These are phyloP conservation scores for Fusarium algeriense DNA, from an alignment of 2,329 filamentous ascomycete species.

Conservation along the genomic window DNA sequence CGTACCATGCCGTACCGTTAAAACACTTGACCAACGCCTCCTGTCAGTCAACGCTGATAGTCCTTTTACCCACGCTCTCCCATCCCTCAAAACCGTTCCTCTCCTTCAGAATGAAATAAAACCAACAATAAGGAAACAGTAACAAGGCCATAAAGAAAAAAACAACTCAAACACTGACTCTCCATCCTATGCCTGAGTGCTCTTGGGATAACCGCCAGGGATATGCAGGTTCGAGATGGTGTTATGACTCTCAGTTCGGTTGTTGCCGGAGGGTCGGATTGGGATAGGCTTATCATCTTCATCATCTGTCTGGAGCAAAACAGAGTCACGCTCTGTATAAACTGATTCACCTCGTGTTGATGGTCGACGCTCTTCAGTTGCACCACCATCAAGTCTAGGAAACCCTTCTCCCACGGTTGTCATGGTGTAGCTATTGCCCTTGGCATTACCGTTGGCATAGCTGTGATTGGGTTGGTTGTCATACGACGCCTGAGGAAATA, in stretches of 20 bases:
- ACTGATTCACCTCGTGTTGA: slow-evolving; percentile 31
- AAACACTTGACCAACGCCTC: slow-evolving; percentile 41
- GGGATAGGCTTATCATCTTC: slow-evolving; percentile 37
- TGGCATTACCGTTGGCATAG: slow-evolving; percentile 24
- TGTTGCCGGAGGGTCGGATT: slow-evolving; percentile 46
- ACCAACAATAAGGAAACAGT: slow-evolving; percentile 23
- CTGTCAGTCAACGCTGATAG: slow-evolving; percentile 1
- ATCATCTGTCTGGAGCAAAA: slow-evolving; percentile 41
- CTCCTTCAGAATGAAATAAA: slow-evolving; percentile 7
- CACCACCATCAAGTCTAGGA: slow-evolving; percentile 36
- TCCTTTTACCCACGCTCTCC: slow-evolving; percentile 2
- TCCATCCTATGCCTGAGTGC: slow-evolving; percentile 59
- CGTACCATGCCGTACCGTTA: neutral
- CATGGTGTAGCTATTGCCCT: slow-evolving; percentile 32
- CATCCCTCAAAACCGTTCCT: slow-evolving; percentile 20
- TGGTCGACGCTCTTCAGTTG: slow-evolving; percentile 9
- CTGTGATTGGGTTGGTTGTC: slow-evolving; percentile 22
- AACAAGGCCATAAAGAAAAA: slow-evolving; percentile 23
- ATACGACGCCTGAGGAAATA: slow-evolving; percentile 18
- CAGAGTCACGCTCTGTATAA: slow-evolving; percentile 39
- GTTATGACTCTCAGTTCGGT: slow-evolving; percentile 59
- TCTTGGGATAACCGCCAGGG: slow-evolving; percentile 73
- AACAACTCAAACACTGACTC: slow-evolving; percentile 43
- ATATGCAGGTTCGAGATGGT: slow-evolving; percentile 76
- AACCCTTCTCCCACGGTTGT: slow-evolving; percentile 43